Conservation (phyloP, 768 basidiomycete species). For the Lactarius akahatsu region DNA sequence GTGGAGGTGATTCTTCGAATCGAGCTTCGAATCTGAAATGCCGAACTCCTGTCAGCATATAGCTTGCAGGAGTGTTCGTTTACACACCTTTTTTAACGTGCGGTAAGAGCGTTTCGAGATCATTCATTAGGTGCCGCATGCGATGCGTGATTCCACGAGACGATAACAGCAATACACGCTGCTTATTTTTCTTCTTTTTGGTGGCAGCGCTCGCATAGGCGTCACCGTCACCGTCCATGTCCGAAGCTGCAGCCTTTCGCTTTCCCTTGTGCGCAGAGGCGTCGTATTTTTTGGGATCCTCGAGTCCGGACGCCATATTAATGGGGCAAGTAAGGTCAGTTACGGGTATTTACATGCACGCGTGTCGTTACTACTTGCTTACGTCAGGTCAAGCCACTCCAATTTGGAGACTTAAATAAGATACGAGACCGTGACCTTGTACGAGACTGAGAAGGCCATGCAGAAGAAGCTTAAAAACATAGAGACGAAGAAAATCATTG, state of each 20-base stretch:
- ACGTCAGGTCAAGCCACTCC: slow-evolving; percentile 32
- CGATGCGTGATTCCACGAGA: slow-evolving; percentile 94
- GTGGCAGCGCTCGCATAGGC: slow-evolving; percentile 35
- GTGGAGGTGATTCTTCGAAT: slow-evolving; percentile 91
- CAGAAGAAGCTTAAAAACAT: slow-evolving; percentile 1
- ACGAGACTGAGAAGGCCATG: neutral
- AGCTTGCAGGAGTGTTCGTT: neutral
- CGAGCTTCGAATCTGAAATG: slow-evolving; percentile 85
- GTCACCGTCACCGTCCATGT: slow-evolving; percentile 51
- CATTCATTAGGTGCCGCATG: slow-evolving; percentile 97
- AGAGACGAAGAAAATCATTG: slow-evolving; percentile 1
- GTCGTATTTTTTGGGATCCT: slow-evolving; percentile 59
- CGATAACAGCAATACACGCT: slow-evolving; percentile 88
- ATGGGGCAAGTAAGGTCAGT: too few species aligned
- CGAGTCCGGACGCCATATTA: slow-evolving; percentile 59
- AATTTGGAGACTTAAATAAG: neutral
- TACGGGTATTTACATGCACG: too few species aligned
- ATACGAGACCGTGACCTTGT: neutral
- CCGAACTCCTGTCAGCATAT: neutral
- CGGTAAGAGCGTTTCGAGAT: slow-evolving; percentile 84
- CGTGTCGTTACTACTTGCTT: neutral
- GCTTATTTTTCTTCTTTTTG: slow-evolving; percentile 82
- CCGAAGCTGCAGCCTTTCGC: slow-evolving; percentile 62
- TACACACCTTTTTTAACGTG: slow-evolving; percentile 91
- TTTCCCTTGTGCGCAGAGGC: slow-evolving; percentile 51